Conservation (phyloP, 148 eudicot species). For the Rhododendron griersonianum region DNA sequence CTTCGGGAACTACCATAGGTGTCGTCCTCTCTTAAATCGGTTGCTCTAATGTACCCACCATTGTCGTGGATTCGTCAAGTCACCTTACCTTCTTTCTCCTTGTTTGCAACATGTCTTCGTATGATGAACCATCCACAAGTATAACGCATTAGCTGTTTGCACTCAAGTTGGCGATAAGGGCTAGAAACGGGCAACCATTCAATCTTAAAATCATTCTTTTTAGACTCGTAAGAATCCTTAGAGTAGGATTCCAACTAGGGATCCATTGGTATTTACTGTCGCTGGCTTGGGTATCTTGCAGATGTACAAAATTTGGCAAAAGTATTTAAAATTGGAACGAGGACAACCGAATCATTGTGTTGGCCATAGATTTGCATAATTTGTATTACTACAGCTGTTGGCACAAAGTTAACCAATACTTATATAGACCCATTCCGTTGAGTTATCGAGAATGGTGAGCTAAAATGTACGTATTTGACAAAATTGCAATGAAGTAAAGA, state of each 20-base stretch:
- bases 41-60: not conserved
- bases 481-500: not conserved
- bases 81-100: not conserved
- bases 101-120: not conserved
- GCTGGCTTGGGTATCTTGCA: not conserved
- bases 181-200: not conserved
- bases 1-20: not conserved
- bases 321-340: not conserved
- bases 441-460: not conserved
- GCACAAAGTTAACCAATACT: not conserved
- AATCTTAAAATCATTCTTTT: not conserved
- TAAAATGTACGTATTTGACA: not conserved
- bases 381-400: not conserved
- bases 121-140: not conserved
- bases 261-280: not conserved
- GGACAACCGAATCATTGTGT: not conserved
- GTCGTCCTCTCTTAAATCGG: not conserved
- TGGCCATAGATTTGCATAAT: not conserved
- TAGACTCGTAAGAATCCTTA: not conserved
- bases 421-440: not conserved
- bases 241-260: not conserved
- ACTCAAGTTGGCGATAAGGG: not conserved
- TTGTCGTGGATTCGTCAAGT: not conserved
- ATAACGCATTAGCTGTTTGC: not conserved
- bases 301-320: not conserved